These are phyloP conservation scores for Colletotrichum higginsianum DNA, from an alignment of 2,329 filamentous ascomycete genomes.

Conservation along the genomic window DNA sequence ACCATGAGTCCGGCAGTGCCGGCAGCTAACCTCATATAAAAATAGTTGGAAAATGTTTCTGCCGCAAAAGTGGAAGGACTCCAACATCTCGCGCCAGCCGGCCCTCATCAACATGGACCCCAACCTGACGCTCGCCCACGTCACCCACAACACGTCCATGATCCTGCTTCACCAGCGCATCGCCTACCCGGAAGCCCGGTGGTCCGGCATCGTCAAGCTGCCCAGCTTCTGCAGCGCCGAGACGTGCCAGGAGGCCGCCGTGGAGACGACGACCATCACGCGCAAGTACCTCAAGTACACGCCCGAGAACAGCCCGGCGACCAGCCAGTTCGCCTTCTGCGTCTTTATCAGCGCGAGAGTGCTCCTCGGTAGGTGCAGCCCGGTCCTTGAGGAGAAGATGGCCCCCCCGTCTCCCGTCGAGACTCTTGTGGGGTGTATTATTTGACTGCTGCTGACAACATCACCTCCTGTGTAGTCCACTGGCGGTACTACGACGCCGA, in stretches of 20 bases:
- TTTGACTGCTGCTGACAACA: neutral
- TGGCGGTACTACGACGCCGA: slow-evolving; percentile 47
- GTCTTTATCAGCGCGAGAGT: slow-evolving; percentile 62
- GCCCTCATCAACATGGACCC: slow-evolving; percentile 58
- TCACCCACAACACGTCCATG: slow-evolving; percentile 65
- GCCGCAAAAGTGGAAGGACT: slow-evolving; percentile 59
- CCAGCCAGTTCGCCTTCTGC: slow-evolving; percentile 62
- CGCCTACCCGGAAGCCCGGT: slow-evolving; percentile 56
- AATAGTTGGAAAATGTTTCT: slow-evolving; percentile 60
- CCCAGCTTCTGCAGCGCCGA: slow-evolving; percentile 63
- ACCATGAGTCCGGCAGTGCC: too few species aligned
- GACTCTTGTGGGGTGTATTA: too few species aligned
- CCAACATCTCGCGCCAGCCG: slow-evolving; percentile 48
- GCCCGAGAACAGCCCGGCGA: slow-evolving; percentile 46
- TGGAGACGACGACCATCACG: slow-evolving; percentile 62
- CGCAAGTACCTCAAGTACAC: slow-evolving; percentile 61
- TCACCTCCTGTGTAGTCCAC: slow-evolving; percentile 44
- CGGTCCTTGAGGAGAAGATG: neutral
- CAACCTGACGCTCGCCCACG: slow-evolving; percentile 64
- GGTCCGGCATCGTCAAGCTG: slow-evolving; percentile 51
- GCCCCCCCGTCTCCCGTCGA: too few species aligned
- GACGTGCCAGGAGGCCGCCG: slow-evolving; percentile 62
- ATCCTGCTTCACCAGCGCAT: slow-evolving; percentile 65
- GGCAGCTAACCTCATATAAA: too few species aligned
- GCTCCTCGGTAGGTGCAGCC: slow-evolving; percentile 48